Evolutionary conservation across 805 yeast species (phyloP), one percentile per base, ranked within the genome.

Genomic region (Lipomyces oligophaga): DNA sequence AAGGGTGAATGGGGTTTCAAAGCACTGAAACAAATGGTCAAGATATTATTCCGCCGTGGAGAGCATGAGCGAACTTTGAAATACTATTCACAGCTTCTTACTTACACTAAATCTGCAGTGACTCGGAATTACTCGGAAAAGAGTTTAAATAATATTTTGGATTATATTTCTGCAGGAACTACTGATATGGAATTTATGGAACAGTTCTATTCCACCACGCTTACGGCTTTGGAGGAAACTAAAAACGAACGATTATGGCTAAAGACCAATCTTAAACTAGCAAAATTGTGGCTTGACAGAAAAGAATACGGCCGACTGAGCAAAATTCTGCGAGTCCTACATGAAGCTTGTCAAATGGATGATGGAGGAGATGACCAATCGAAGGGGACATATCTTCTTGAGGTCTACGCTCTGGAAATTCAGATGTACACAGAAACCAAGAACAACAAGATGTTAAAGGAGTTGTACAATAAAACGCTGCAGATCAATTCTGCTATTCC

Each of bases 361-460:
- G 51, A 52, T 26, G 57, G 57, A 2, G 57, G 47, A 4, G 58
- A 43, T 16, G 58, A 60, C 33, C 60, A 51, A 30, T 46, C 57
- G 8, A 54, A 57, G 25, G 60, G 59, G 2, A 60, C 63, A 13
- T 57, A 63, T 50, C 63, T 78, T 18, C 64, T 85, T 33, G 94
- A 85, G 47, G 70, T 81, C 1, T 72, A 82, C 18, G 84, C 93
- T 0, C 71, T 78, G 3, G 83, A 82, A 59, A 81, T 85, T 48
- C 76, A 75, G 44, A 71, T 77, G 35, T 68, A 72, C 27, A 67
- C 78, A 2, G 70, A 66, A 27, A 60, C 65, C 10, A 64, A 69
- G 7, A 58, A 71, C 22, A 56, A 69, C 25, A 50, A 68, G 2
- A 64, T 67, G 45, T 65, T 83, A 34, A 55, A 55, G 43, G 67